phyloP scores from a whole-genome alignment of 2,329 filamentous ascomycete species.

The Didymella sp. region DNA sequence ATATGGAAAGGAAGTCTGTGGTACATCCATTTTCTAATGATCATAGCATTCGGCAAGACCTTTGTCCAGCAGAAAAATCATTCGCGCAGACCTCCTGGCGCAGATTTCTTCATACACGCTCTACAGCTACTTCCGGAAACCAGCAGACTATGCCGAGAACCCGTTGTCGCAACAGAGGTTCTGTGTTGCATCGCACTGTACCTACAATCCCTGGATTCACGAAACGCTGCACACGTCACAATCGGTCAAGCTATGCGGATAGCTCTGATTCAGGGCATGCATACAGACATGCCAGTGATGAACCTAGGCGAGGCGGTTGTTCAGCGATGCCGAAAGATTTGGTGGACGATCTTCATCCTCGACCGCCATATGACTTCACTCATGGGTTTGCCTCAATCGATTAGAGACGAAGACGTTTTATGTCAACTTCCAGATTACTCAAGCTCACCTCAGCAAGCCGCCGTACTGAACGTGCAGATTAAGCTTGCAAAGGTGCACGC shows the following conservation, averaged over 20 bases:
- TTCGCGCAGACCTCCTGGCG: conserved; percentile 53
- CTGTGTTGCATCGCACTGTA: conserved; percentile 62
- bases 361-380: conserved; percentile 63
- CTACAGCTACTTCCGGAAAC: conserved; percentile 60
- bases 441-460: conserved; percentile 49
- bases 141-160: conserved; percentile 53
- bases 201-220: conserved; percentile 59
- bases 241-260: conserved; percentile 62
- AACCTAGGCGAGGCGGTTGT: conserved; percentile 53
- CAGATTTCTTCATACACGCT: conserved; percentile 70
- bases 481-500: conserved; percentile 56
- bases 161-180: conserved; percentile 58
- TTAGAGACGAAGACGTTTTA: conserved; percentile 60
- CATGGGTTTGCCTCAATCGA: conserved; percentile 60
- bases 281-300: conserved; percentile 58
- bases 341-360: conserved; percentile 63
- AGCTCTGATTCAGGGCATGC: conserved; percentile 59
- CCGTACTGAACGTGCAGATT: conserved; percentile 55
- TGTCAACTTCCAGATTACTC: conserved; percentile 56
- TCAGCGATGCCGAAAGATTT: conserved; percentile 58
- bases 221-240: conserved; percentile 56
- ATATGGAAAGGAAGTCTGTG: conserved; percentile 50
- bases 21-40: conserved; percentile 62
- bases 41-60: conserved; percentile 64
- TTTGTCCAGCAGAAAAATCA: conserved; percentile 53